Conservation (phyloP, 192 early-diverging fungal species). For the Coemansia sp. region DNA sequence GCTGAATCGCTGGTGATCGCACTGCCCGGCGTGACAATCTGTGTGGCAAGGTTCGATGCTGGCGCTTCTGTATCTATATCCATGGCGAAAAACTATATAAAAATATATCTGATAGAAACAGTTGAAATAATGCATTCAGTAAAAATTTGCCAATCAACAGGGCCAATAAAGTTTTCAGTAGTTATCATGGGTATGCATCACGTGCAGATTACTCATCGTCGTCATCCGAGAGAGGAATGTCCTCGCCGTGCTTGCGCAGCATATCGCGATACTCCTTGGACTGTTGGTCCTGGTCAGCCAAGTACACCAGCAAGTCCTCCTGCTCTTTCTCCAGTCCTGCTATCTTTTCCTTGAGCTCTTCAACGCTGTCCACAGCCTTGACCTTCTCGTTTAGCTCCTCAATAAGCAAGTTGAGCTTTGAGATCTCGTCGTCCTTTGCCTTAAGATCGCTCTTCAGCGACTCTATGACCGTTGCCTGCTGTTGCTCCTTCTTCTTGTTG, state of each 20-base stretch:
- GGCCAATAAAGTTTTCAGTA: background rate
- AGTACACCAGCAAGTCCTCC: constrained; percentile 79
- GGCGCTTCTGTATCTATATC: constrained; percentile 31
- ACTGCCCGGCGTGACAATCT: constrained; percentile 49
- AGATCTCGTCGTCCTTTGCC: constrained; percentile 49
- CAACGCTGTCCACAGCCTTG: constrained; percentile 20
- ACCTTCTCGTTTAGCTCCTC: constrained; percentile 59
- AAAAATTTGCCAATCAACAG: background rate
- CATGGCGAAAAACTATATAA: constrained; percentile 12
- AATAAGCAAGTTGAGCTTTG: constrained; percentile 54
- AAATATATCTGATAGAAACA: background rate
- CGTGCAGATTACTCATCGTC: constrained; percentile 41
- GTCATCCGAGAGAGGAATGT: constrained; percentile 56
- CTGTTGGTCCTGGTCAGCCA: constrained; percentile 81
- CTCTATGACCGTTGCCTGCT: constrained; percentile 34
- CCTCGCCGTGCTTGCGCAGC: constrained; percentile 56
- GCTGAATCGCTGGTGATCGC: constrained; percentile 43
- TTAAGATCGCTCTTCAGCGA: constrained; percentile 15
- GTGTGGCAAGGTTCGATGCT: constrained; percentile 19
- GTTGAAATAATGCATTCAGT: background rate
- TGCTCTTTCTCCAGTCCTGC: constrained; percentile 63
- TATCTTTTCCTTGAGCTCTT: constrained; percentile 50
- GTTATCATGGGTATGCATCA: constrained; percentile 6
- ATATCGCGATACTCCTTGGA: constrained; percentile 57
- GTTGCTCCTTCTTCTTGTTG: constrained; percentile 55